These are phyloP conservation scores for Jackrogersella minutella DNA, from an alignment of 495 filamentous ascomycete genomes.

Conservation along the genomic window DNA sequence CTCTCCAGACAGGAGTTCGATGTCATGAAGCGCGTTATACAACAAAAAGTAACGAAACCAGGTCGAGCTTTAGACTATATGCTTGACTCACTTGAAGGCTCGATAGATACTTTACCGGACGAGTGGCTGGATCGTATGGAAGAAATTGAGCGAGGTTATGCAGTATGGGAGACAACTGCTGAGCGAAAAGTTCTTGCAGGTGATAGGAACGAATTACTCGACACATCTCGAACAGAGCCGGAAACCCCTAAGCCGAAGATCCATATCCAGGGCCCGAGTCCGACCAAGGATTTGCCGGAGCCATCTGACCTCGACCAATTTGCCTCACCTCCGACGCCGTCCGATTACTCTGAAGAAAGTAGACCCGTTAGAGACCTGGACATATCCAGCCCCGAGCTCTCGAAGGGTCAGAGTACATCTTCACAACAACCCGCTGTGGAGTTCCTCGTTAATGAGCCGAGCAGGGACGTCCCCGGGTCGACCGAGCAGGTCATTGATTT, in stretches of 20 bases:
- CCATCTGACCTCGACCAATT: conserved; percentile 22
- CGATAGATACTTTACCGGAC: conserved; percentile 83
- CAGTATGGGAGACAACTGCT: conserved; percentile 69
- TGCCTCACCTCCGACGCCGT: conserved; percentile 32
- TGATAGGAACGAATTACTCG: conserved; percentile 36
- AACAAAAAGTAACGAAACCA: conserved; percentile 71
- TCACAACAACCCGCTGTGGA: conserved; percentile 10
- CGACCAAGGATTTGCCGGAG: conserved; percentile 20
- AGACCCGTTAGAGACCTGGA: background rate
- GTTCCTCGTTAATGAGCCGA: conserved; percentile 19
- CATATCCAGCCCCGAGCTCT: conserved; percentile 14
- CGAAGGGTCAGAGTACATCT: conserved; percentile 20
- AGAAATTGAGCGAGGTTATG: conserved; percentile 78
- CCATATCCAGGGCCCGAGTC: conserved; percentile 34
- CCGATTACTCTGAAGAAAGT: conserved; percentile 19
- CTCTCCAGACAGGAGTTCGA: conserved; percentile 63
- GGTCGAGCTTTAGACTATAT: conserved; percentile 81
- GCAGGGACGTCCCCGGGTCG: background rate
- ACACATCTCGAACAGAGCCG: conserved; percentile 10
- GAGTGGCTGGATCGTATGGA: conserved; percentile 89
- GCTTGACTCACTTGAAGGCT: conserved; percentile 84
- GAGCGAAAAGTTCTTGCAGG: conserved; percentile 51
- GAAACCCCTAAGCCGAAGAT: conserved; percentile 33
- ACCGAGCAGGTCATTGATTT: background rate
- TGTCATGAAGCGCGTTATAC: conserved; percentile 69